These are phyloP conservation scores for Vaccinium myrtillus DNA, from an alignment of 148 eudicot species.

Conservation along the genomic window DNA sequence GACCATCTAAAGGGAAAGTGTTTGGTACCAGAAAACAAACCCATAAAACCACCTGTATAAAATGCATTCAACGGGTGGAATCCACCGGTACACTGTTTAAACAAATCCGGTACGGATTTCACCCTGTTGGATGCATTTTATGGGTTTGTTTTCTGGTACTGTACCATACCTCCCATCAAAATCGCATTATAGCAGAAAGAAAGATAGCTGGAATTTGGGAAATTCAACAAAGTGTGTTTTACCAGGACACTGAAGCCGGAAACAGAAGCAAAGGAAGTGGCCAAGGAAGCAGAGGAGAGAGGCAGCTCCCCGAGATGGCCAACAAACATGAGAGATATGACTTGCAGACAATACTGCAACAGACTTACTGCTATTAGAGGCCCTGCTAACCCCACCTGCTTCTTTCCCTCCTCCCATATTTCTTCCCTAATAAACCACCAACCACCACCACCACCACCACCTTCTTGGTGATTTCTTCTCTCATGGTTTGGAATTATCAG, in stretches of 20 bases:
- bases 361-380: constrained; percentile 46
- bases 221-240: not conserved
- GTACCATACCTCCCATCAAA: too few relatives aligned
- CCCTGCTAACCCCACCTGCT: constrained; percentile 36
- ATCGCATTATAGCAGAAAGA: too few relatives aligned
- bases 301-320: constrained; percentile 49
- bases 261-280: constrained; percentile 48
- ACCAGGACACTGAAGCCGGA: constrained; percentile 48
- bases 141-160: too few relatives aligned
- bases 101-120: too few relatives aligned
- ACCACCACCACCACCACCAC: not conserved
- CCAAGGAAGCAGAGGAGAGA: constrained; percentile 48
- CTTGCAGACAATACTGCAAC: constrained; percentile 41
- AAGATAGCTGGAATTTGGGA: not conserved
- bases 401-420: constrained; percentile 34
- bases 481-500: not conserved
- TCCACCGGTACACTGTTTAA: too few relatives aligned
- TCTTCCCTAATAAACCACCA: not conserved
- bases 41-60: too few relatives aligned
- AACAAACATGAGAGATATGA: constrained; percentile 46
- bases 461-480: not conserved
- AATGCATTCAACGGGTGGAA: too few relatives aligned
- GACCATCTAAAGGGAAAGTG: too few relatives aligned
- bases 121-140: too few relatives aligned
- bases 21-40: too few relatives aligned